Evolutionary conservation across 1,139 yeast species (phyloP).

Genomic region (Debaryomyces sp.): DNA sequence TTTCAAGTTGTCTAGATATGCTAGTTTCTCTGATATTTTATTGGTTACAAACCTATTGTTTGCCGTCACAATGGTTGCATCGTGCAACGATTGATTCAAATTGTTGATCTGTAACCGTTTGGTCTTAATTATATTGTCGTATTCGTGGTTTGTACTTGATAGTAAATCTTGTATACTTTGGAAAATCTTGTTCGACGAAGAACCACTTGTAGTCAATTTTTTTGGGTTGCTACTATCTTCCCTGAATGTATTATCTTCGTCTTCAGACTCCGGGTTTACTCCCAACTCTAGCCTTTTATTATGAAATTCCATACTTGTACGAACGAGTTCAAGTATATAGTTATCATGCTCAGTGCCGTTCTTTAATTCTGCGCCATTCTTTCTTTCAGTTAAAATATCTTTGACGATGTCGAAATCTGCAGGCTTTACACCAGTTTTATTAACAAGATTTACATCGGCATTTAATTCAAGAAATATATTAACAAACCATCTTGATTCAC

Average conservation of each 20-base stretch:
- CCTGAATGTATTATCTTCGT: conserved; percentile 2
- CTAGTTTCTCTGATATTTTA: conserved; percentile 41
- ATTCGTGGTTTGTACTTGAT: conserved; percentile 42
- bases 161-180: conserved; percentile 46
- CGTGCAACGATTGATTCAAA: conserved; percentile 42
- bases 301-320: conserved; percentile 38
- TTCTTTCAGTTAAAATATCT: conserved; percentile 26
- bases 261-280: conserved; percentile 11
- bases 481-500: conserved; percentile 80
- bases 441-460: conserved; percentile 78
- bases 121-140: conserved; percentile 39
- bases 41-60: conserved; percentile 44
- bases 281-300: conserved; percentile 31
- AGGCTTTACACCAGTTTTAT: conserved; percentile 85
- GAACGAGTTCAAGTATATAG: conserved; percentile 38
- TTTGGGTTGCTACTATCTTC: not conserved
- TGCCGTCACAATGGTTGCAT: conserved; percentile 48
- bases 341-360: conserved; percentile 20
- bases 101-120: conserved; percentile 41
- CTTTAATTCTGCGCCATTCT: conserved; percentile 14
- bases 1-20: conserved; percentile 44
- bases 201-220: not conserved
- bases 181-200: conserved; percentile 36
- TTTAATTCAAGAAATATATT: conserved; percentile 82
- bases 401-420: conserved; percentile 73